Percentiles rank a stretch among this genome's conserved stretches.
Conservation (phyloP, 163 green algal species). For the Chloroidium sp. region DNA sequence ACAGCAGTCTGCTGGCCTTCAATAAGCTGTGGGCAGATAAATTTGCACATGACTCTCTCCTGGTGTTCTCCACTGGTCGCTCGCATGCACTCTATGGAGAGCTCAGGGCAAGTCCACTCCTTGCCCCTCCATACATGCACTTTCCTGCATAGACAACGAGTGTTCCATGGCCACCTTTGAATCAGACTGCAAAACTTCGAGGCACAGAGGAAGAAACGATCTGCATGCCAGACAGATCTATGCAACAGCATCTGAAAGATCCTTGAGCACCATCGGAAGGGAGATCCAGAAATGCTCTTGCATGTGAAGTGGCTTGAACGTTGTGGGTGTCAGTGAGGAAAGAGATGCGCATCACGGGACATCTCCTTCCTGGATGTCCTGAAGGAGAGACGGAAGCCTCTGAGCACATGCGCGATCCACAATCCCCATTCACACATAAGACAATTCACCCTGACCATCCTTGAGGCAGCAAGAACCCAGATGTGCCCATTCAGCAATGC, state of each 20-base stretch:
- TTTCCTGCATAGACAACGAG: not conserved
- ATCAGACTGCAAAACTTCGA: not conserved
- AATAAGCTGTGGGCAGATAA: conserved; percentile 64
- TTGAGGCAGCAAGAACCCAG: not conserved
- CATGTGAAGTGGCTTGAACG: no score
- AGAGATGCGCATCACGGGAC: no score
- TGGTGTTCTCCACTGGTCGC: conserved; percentile 88
- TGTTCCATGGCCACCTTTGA: no score
- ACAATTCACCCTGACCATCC: no score
- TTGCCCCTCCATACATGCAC: not conserved
- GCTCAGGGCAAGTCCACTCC: conserved; percentile 44
- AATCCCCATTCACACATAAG: not conserved
- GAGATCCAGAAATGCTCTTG: no score
- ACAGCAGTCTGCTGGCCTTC: conserved; percentile 66
- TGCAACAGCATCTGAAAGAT: no score
- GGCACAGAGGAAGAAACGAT: not conserved
- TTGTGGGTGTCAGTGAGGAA: no score
- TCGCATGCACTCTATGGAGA: conserved; percentile 71
- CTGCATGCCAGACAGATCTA: no score
- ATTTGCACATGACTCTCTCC: conserved; percentile 55
- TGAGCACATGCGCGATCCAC: not conserved
- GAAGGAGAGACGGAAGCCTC: not conserved
- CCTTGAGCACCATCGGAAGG: no score
- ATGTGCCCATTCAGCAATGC: no score
- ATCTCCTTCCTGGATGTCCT: no score